A percentile compares a stretch with the other conserved stretches of the same genome.
Evolutionary conservation across 805 yeast genomes (phyloP).

Genomic region (Yarrowia sp.): DNA sequence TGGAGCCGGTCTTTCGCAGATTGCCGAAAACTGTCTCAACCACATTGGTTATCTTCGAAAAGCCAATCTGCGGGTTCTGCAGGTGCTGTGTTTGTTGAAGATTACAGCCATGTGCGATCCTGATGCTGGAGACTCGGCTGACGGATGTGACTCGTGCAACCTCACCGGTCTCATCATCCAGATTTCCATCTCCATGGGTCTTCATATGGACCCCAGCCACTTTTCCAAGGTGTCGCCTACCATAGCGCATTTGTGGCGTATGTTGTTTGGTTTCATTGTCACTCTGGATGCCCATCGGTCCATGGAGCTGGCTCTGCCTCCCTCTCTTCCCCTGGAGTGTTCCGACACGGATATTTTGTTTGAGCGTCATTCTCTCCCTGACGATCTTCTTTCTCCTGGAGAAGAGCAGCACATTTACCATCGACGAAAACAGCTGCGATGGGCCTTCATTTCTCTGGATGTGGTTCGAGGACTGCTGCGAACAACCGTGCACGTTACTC

Average conservation of each 20-base stretch:
- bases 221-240: slow-evolving; percentile 10
- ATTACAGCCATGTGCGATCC: slow-evolving; percentile 19
- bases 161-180: slow-evolving; percentile 22
- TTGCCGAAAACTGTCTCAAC: slow-evolving; percentile 23
- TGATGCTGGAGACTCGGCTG: slow-evolving; percentile 22
- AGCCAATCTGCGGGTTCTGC: slow-evolving; percentile 9
- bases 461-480: slow-evolving; percentile 21
- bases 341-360: slow-evolving; percentile 18
- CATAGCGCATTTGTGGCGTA: slow-evolving; percentile 22
- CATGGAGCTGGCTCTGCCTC: slow-evolving; percentile 23
- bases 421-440: slow-evolving; percentile 22
- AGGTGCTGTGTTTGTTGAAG: slow-evolving; percentile 10
- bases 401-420: slow-evolving; percentile 25
- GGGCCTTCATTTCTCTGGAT: slow-evolving; percentile 21
- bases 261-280: slow-evolving; percentile 22
- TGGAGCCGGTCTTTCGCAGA: slow-evolving; percentile 11
- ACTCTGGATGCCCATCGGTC: slow-evolving; percentile 21
- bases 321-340: slow-evolving; percentile 10
- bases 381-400: slow-evolving; percentile 24
- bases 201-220: slow-evolving; percentile 23
- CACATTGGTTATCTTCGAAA: slow-evolving; percentile 7
- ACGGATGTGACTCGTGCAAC: slow-evolving; percentile 15
- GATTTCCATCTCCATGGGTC: slow-evolving; percentile 22
- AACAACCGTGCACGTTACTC: slow-evolving; percentile 19
- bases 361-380: slow-evolving; percentile 19